Conservation (phyloP, 352 stramenopile species). For the Phytophthora pini region DNA sequence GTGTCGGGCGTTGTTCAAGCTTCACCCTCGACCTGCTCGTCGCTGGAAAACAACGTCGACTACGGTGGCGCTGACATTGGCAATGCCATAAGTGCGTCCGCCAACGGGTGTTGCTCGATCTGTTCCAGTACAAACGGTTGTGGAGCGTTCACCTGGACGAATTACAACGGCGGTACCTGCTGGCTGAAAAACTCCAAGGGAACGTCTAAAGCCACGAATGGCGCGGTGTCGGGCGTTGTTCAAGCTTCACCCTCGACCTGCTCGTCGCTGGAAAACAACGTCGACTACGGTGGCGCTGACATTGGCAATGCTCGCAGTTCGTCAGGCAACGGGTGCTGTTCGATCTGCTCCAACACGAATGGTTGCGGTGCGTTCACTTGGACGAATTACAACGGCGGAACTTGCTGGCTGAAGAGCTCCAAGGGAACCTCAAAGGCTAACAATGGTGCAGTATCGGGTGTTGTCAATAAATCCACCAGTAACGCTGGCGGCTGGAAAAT, state of each 20-base stretch:
- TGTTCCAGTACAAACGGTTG: too few relatives aligned
- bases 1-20: neutral
- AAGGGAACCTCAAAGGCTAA: neutral
- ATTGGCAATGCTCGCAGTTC: slow-evolving; percentile 10
- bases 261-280: slow-evolving; percentile 8
- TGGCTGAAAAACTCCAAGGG: too few relatives aligned
- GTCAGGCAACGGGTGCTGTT: slow-evolving; percentile 10
- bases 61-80: too few relatives aligned
- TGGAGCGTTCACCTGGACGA: too few relatives aligned
- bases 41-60: slow-evolving; percentile 3
- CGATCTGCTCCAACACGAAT: slow-evolving; percentile 9
- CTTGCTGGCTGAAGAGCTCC: slow-evolving; percentile 14
- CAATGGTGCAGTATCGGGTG: neutral
- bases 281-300: slow-evolving; percentile 11
- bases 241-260: neutral
- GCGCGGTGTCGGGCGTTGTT: too few relatives aligned
- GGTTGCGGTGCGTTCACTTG: slow-evolving; percentile 10
- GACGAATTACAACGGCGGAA: slow-evolving; percentile 18
- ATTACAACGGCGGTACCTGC: too few relatives aligned
- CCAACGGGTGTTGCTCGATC: too few relatives aligned
- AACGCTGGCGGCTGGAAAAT: too few relatives aligned
- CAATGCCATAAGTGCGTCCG: too few relatives aligned
- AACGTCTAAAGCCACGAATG: too few relatives aligned
- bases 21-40: too few relatives aligned
- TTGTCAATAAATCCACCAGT: neutral